Conservation (phyloP, 768 basidiomycete genomes). For the Cytidiella melzeri region DNA sequence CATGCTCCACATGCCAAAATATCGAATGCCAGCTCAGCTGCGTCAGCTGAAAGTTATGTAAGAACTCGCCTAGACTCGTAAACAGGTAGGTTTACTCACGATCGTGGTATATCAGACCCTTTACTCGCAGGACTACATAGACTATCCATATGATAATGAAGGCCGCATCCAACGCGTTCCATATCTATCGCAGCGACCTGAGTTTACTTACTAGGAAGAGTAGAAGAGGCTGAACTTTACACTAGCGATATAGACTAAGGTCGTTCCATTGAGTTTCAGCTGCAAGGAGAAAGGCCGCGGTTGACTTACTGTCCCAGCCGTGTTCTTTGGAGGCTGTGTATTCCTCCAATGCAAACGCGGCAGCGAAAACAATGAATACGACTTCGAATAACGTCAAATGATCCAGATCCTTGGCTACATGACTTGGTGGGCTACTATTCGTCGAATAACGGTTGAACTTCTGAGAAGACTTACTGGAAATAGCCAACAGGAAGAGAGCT, state of each 20-base stretch:
- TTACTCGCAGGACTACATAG: slow-evolving; percentile 60
- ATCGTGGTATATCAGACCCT: slow-evolving; percentile 51
- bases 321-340: slow-evolving; percentile 85
- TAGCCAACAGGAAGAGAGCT: slow-evolving; percentile 64
- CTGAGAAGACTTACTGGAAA: slow-evolving; percentile 51
- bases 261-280: background rate
- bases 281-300: background rate
- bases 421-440: background rate
- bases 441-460: slow-evolving; percentile 5
- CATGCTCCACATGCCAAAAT: slow-evolving; percentile 81
- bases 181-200: slow-evolving; percentile 46
- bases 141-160: slow-evolving; percentile 65
- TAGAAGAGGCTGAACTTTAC: slow-evolving; percentile 31
- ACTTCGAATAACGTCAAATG: slow-evolving; percentile 56
- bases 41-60: slow-evolving; percentile 25
- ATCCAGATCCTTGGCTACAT: slow-evolving; percentile 49
- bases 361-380: slow-evolving; percentile 68
- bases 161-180: slow-evolving; percentile 84
- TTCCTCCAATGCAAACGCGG: slow-evolving; percentile 79
- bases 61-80: slow-evolving; percentile 1
- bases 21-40: slow-evolving; percentile 72
- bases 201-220: background rate
- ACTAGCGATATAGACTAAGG: slow-evolving; percentile 75
- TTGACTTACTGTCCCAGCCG: slow-evolving; percentile 72
- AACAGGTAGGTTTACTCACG: slow-evolving; percentile 29